A percentile compares a stretch with the other conserved stretches of the same genome.
phyloP scores from a whole-genome alignment of 2,329 filamentous ascomycete species.

The Trichoderma simmonsii region DNA sequence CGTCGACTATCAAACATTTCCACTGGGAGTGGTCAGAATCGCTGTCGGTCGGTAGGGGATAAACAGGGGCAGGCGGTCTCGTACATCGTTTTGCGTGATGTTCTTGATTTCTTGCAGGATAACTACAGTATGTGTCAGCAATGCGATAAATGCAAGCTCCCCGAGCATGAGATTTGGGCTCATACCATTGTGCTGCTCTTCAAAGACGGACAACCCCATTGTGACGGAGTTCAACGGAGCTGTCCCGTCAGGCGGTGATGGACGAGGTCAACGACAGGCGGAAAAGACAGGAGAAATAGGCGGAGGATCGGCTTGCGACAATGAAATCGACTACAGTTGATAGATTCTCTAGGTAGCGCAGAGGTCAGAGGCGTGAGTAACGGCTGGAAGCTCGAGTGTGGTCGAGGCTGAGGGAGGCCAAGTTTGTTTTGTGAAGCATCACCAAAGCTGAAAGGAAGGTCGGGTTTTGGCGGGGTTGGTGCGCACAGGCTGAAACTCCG shows the following conservation, averaged over 20 bases:
- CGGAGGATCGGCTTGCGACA: not conserved
- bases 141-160: not conserved
- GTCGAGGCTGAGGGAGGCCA: not conserved
- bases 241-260: conserved; percentile 14
- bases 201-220: conserved; percentile 83
- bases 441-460: conserved; percentile 15
- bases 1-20: conserved; percentile 94
- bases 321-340: not conserved
- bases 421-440: conserved; percentile 20
- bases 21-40: conserved; percentile 55
- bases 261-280: not conserved
- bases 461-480: conserved; percentile 16
- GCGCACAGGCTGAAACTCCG: conserved; percentile 16
- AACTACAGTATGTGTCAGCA: conserved; percentile 29
- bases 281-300: not conserved
- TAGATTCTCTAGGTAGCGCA: not conserved
- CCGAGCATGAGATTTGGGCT: not conserved
- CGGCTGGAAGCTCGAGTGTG: not conserved
- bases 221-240: conserved; percentile 34
- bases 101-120: conserved; percentile 58
- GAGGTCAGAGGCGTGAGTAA: not conserved
- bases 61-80: conserved; percentile 26
- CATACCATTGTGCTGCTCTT: conserved; percentile 66
- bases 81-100: conserved; percentile 78
- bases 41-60: conserved; percentile 13